phyloP scores from a whole-genome alignment of 352 stramenopile genomes.

The Globisporangium apiculatum region DNA sequence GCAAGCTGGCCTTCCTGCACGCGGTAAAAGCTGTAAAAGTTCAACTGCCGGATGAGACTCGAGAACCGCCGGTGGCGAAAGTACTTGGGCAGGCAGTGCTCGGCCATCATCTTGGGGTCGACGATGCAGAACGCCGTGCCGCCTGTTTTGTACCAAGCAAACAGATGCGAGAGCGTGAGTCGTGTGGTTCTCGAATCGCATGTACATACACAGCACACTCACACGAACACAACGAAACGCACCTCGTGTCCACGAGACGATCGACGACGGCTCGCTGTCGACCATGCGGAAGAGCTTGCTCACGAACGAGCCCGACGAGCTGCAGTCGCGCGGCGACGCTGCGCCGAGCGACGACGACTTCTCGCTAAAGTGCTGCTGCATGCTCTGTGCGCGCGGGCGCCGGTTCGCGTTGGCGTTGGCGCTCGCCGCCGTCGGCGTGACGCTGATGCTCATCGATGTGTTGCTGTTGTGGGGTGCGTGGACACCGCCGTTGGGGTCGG shows the following conservation, averaged over 20 bases:
- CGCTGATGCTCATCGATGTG: background rate
- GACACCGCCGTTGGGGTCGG: background rate
- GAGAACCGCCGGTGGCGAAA: slow-evolving; percentile 87
- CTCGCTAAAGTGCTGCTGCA: slow-evolving; percentile 33
- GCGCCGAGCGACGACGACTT: slow-evolving; percentile 4
- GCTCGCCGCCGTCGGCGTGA: slow-evolving; percentile 8
- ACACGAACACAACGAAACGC: background rate
- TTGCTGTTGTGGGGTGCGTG: background rate
- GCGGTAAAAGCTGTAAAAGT: slow-evolving; percentile 91
- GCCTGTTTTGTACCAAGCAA: slow-evolving; percentile 24
- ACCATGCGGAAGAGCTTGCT: slow-evolving; percentile 85
- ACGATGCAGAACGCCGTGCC: slow-evolving; percentile 89
- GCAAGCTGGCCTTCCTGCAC: slow-evolving; percentile 81
- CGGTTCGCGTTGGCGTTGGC: slow-evolving; percentile 15
- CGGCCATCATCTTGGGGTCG: slow-evolving; percentile 84
- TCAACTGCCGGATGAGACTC: slow-evolving; percentile 86
- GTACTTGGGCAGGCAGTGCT: slow-evolving; percentile 88
- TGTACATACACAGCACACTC: background rate
- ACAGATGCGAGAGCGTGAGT: background rate
- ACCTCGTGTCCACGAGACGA: slow-evolving; percentile 80
- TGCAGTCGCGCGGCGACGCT: slow-evolving; percentile 29
- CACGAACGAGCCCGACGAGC: slow-evolving; percentile 72
- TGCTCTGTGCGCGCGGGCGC: slow-evolving; percentile 39
- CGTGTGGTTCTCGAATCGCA: background rate
- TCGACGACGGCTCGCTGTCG: slow-evolving; percentile 67